Evolutionary conservation across 805 yeast genomes (phyloP).

Genomic region (Yamadazyma kitorensis): DNA sequence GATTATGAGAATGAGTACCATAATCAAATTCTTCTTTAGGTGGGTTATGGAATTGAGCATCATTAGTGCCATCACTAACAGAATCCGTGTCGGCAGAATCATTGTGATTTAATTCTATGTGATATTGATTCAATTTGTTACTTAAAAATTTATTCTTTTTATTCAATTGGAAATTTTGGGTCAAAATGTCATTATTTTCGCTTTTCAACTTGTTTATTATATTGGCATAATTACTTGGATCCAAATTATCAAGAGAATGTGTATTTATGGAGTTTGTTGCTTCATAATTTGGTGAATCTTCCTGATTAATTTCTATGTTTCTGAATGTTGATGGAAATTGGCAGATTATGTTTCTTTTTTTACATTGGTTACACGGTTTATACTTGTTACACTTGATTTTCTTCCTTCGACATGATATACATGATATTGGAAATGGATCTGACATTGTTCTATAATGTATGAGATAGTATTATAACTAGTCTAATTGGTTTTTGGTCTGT

Average conservation of each 20-base stretch:
- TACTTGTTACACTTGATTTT: slow-evolving; percentile 34
- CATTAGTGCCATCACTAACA: too few relatives aligned
- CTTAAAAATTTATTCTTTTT: slow-evolving; percentile 13
- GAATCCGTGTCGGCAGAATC: slow-evolving; percentile 1
- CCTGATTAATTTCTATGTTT: slow-evolving; percentile 33
- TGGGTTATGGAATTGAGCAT: background rate
- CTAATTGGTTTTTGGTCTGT: too few relatives aligned
- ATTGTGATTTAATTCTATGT: slow-evolving; percentile 7
- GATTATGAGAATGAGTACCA: too few relatives aligned
- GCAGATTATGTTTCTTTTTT: slow-evolving; percentile 34
- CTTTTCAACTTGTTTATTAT: slow-evolving; percentile 15
- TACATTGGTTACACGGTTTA: slow-evolving; percentile 43
- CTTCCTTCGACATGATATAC: slow-evolving; percentile 34
- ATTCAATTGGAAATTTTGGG: slow-evolving; percentile 17
- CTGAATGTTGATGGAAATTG: slow-evolving; percentile 47
- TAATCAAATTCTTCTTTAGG: too few relatives aligned
- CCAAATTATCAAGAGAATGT: too few relatives aligned
- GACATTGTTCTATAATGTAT: slow-evolving; percentile 5
- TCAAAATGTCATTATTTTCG: slow-evolving; percentile 20
- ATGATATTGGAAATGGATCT: slow-evolving; percentile 32
- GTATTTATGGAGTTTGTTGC: too few relatives aligned
- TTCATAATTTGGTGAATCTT: slow-evolving; percentile 1
- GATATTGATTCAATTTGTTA: slow-evolving; percentile 7
- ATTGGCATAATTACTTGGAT: background rate
- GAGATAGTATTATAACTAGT: too few relatives aligned